phyloP scores from a whole-genome alignment of 768 basidiomycete genomes.

The Leccinum longicurvipes region DNA sequence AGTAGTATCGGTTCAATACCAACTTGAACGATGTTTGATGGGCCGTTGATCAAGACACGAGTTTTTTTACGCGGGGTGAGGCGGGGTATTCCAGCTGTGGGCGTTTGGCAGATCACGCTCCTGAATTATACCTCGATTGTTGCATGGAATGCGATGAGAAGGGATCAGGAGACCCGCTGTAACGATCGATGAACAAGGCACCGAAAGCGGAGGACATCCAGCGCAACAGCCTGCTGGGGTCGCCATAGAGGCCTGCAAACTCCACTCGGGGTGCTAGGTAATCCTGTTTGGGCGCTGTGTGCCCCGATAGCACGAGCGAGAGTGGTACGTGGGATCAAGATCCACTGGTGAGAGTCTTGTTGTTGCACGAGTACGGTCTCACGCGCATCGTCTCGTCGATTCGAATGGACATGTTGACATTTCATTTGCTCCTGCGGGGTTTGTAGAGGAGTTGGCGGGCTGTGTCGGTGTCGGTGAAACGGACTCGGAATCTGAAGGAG shows the following conservation, averaged over 20 bases:
- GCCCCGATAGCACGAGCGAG: conserved; percentile 16
- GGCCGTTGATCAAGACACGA: too few species aligned
- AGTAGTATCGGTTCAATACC: too few species aligned
- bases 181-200: conserved; percentile 45
- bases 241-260: conserved; percentile 68
- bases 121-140: conserved; percentile 61
- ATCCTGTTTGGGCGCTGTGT: too few species aligned
- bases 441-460: conserved; percentile 3
- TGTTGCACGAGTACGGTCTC: conserved; percentile 4
- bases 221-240: conserved; percentile 61
- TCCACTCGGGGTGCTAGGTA: too few species aligned
- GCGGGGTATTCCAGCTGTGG: conserved; percentile 69
- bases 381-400: background rate
- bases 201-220: conserved; percentile 27
- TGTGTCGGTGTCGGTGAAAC: background rate
- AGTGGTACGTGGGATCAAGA: conserved; percentile 18
- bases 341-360: conserved; percentile 5
- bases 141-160: conserved; percentile 41
- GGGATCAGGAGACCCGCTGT: conserved; percentile 40
- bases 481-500: conserved; percentile 1
- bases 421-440: background rate
- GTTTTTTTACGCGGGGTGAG: too few species aligned
- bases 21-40: too few species aligned
- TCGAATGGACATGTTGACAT: background rate
- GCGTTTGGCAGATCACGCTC: conserved; percentile 72